Evolutionary conservation across 148 eudicot species (phyloP).

Genomic region (Euryodendron excelsum): DNA sequence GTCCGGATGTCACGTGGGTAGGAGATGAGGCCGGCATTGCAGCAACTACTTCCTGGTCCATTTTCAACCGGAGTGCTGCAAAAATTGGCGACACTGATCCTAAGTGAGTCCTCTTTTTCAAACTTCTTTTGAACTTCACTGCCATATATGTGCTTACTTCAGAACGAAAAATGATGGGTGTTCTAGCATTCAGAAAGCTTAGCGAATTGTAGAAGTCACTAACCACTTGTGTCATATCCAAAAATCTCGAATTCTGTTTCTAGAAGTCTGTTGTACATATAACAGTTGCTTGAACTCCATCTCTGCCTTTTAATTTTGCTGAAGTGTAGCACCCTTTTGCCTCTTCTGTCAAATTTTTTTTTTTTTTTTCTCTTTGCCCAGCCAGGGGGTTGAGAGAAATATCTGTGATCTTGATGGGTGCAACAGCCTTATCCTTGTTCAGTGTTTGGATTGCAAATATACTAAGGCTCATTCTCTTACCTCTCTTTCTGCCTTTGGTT

Average conservation of each 20-base stretch:
- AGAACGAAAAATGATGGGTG: not conserved
- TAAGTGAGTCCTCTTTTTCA: slow-evolving; percentile 39
- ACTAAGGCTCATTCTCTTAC: too few relatives aligned
- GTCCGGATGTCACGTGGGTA: slow-evolving; percentile 81
- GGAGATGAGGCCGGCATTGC: slow-evolving; percentile 80
- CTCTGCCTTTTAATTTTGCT: not conserved
- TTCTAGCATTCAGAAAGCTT: slow-evolving; percentile 6
- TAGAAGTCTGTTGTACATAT: not conserved
- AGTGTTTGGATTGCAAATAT: too few relatives aligned
- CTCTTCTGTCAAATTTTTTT: too few relatives aligned
- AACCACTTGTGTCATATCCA: not conserved
- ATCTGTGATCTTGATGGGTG: not conserved
- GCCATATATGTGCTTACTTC: not conserved
- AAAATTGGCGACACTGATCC: slow-evolving; percentile 63
- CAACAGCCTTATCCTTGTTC: too few relatives aligned
- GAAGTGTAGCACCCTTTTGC: not conserved
- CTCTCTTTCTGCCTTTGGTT: not conserved
- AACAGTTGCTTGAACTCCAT: not conserved
- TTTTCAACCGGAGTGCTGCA: slow-evolving; percentile 54
- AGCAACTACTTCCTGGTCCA: slow-evolving; percentile 76
- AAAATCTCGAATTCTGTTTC: not conserved
- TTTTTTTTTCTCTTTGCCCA: not conserved
- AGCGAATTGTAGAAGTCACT: not conserved
- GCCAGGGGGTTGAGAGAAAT: too few relatives aligned
- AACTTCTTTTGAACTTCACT: not conserved